These are phyloP conservation scores for Poa annua DNA, from an alignment of 176 grass and related monocot genomes.

Conservation along the genomic window DNA sequence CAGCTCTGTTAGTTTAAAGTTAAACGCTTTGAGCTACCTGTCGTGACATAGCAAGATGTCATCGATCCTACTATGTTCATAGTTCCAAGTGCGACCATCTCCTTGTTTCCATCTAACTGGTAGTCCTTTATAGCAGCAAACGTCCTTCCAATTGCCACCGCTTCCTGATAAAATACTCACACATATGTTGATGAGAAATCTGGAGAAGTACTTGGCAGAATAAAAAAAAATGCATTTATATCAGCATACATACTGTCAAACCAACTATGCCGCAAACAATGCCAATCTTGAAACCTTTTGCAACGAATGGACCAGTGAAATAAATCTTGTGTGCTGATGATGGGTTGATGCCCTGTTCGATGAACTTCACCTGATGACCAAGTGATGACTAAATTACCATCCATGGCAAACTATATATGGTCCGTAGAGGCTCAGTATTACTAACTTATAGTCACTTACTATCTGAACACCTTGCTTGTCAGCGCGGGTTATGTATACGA, in stretches of 20 bases:
- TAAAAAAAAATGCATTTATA: not conserved
- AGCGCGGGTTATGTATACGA: conserved; percentile 83
- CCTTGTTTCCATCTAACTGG: conserved; percentile 94
- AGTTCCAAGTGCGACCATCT: conserved; percentile 95
- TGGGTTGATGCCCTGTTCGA: conserved; percentile 85
- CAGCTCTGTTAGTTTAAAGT: not conserved
- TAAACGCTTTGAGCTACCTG: conserved; percentile 51
- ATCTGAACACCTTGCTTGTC: conserved; percentile 96
- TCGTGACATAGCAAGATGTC: conserved; percentile 91
- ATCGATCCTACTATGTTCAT: conserved; percentile 96
- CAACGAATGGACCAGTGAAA: conserved; percentile 70
- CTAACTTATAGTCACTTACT: conserved; percentile 58
- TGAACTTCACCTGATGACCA: conserved; percentile 66
- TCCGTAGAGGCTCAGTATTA: not conserved
- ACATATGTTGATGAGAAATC: not conserved
- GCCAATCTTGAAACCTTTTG: conserved; percentile 93
- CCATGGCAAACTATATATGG: conserved; percentile 9
- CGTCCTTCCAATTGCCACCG: conserved; percentile 95
- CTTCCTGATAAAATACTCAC: conserved; percentile 61
- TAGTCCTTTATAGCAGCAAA: conserved; percentile 95
- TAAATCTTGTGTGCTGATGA: conserved; percentile 74
- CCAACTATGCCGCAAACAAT: conserved; percentile 70
- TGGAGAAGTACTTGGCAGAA: not conserved
- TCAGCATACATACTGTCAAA: conserved; percentile 68
- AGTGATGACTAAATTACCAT: conserved; percentile 27